Conservation (phyloP, 2,329 filamentous ascomycete genomes). For the Biscogniauxia mediterranea region DNA sequence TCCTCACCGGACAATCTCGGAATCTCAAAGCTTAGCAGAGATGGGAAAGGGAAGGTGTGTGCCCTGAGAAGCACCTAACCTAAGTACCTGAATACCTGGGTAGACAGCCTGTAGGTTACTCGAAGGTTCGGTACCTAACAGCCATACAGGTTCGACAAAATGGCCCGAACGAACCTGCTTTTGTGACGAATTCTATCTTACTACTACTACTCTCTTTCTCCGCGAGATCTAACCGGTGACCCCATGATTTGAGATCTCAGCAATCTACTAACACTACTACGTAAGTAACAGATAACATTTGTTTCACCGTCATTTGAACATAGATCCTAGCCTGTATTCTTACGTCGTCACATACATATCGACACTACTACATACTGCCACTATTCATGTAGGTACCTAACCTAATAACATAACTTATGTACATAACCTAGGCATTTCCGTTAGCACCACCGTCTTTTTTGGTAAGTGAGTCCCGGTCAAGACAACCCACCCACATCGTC, state of each 20-base stretch:
- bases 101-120: too few species aligned
- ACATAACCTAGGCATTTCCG: background rate
- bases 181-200: background rate
- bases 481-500: slow-evolving; percentile 2
- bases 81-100: background rate
- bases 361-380: too few species aligned
- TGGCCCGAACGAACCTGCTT: background rate
- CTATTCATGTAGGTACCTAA: too few species aligned
- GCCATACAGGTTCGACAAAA: background rate
- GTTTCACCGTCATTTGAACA: too few species aligned
- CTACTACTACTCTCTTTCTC: background rate
- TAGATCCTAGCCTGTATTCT: too few species aligned
- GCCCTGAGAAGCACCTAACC: slow-evolving; percentile 4
- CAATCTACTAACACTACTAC: too few species aligned
- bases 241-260: background rate
- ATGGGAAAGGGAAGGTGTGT: background rate
- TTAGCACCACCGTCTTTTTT: background rate
- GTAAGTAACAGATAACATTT: too few species aligned
- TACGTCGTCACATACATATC: too few species aligned
- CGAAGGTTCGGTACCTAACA: background rate
- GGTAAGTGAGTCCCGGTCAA: background rate
- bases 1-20: slow-evolving; percentile 23
- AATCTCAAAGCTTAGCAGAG: slow-evolving; percentile 14
- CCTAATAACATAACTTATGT: too few species aligned
- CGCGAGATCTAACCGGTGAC: background rate